These are phyloP conservation scores for Pharnaceum exiguum DNA, from an alignment of 148 eudicot species.

Conservation along the genomic window DNA sequence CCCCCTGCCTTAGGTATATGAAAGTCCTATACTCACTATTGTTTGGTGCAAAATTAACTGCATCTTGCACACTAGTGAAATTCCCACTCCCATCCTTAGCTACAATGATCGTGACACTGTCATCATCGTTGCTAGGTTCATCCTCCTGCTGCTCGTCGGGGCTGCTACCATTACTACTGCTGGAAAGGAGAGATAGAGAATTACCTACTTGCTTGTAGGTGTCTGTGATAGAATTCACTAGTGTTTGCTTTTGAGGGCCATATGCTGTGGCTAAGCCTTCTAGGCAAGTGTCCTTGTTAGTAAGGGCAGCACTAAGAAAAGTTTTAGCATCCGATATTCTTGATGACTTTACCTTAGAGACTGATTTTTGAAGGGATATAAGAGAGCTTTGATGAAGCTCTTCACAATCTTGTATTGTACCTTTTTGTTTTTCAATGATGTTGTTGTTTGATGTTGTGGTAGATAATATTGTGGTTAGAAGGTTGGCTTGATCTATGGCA, in stretches of 20 bases:
- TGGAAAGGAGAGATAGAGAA: constrained; percentile 55
- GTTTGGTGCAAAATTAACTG: constrained; percentile 72
- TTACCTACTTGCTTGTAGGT: constrained; percentile 66
- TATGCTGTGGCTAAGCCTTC: constrained; percentile 66
- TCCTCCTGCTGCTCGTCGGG: not conserved
- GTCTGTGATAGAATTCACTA: constrained; percentile 32
- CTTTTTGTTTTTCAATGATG: constrained; percentile 57
- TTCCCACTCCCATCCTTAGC: constrained; percentile 79
- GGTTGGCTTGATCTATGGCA: constrained; percentile 46
- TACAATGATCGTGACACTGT: constrained; percentile 29
- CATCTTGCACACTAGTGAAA: constrained; percentile 63
- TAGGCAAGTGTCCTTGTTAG: constrained; percentile 79
- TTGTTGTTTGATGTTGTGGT: constrained; percentile 12
- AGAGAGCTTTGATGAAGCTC: constrained; percentile 73
- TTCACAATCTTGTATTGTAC: constrained; percentile 68
- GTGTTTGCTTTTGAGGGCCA: constrained; percentile 46
- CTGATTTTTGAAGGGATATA: constrained; percentile 37
- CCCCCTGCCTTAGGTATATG: constrained; percentile 59
- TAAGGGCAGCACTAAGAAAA: constrained; percentile 66
- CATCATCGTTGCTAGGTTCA: constrained; percentile 22
- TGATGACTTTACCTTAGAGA: constrained; percentile 28
- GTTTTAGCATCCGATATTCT: constrained; percentile 44
- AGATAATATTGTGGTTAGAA: constrained; percentile 47
- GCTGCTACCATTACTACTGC: constrained; percentile 5
- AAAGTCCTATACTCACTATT: constrained; percentile 54